phyloP scores from a whole-genome alignment of 768 basidiomycete genomes.

The Russula sp. region DNA sequence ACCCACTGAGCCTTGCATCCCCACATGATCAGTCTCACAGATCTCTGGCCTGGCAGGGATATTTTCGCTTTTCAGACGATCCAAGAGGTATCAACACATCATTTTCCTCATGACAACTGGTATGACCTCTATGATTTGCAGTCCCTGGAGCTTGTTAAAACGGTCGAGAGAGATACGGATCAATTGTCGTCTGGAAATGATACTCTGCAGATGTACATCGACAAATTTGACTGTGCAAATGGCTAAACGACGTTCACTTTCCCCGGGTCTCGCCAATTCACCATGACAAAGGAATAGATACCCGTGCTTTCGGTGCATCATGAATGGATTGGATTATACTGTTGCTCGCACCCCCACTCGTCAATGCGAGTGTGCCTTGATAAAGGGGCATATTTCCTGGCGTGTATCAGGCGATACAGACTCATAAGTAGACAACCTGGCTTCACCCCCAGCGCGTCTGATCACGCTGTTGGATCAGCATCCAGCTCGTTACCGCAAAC shows the following conservation, averaged over 20 bases:
- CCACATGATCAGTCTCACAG: too few species aligned
- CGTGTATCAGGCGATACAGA: neutral
- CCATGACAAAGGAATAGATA: neutral
- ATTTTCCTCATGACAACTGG: neutral
- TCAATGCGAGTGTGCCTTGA: neutral
- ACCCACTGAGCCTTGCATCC: too few species aligned
- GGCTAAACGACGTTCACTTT: conserved; percentile 59
- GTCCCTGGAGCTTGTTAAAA: conserved; percentile 63
- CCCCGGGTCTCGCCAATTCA: neutral
- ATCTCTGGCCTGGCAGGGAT: too few species aligned
- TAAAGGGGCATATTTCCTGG: neutral
- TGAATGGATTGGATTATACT: neutral
- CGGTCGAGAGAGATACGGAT: conserved; percentile 71
- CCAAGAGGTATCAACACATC: conserved; percentile 46
- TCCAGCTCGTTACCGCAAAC: too few species aligned
- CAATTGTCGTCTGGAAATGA: conserved; percentile 73
- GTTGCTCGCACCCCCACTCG: neutral
- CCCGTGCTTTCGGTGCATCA: neutral
- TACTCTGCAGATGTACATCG: conserved; percentile 83
- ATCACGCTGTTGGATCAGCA: too few species aligned
- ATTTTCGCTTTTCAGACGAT: conserved; percentile 71
- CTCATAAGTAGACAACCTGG: neutral
- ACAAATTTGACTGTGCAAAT: conserved; percentile 86
- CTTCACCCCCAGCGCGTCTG: neutral
- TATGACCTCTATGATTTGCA: conserved; percentile 27